Conservation (phyloP, 768 basidiomycete species). For the Ramaria sp. region DNA sequence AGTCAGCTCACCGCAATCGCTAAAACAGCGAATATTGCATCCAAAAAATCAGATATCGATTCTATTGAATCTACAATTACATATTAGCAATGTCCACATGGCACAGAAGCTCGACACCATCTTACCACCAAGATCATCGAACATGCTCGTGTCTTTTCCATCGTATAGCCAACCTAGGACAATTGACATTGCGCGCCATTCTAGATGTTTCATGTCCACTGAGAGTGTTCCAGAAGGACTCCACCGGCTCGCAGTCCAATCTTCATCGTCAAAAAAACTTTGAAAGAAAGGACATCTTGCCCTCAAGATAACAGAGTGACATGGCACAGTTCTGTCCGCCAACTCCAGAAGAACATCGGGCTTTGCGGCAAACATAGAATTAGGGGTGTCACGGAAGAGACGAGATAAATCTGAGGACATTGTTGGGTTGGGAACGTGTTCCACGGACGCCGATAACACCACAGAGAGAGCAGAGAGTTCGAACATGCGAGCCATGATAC, state of each 20-base stretch:
- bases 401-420: conserved; percentile 37
- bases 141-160: conserved; percentile 56
- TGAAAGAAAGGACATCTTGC: conserved; percentile 78
- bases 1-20: conserved; percentile 57
- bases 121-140: conserved; percentile 56
- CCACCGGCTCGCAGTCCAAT: conserved; percentile 67
- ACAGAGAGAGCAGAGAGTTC: conserved; percentile 26
- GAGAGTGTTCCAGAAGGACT: conserved; percentile 36
- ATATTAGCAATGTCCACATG: background rate
- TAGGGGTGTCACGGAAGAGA: conserved; percentile 28
- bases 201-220: conserved; percentile 64
- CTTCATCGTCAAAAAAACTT: conserved; percentile 69
- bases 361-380: background rate
- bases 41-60: conserved; percentile 64
- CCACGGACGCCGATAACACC: conserved; percentile 43
- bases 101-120: conserved; percentile 5
- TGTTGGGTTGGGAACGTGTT: conserved; percentile 32
- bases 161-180: conserved; percentile 72
- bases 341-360: conserved; percentile 68
- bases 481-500: conserved; percentile 43
- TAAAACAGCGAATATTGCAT: conserved; percentile 82
- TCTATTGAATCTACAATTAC: conserved; percentile 41
- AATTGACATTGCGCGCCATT: conserved; percentile 62
- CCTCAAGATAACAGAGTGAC: conserved; percentile 69
- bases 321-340: conserved; percentile 50